Percentiles rank a stretch among this genome's conserved stretches.
These are phyloP conservation scores for Alternaria panax DNA, from an alignment of 2,329 filamentous ascomycete species.

Conservation along the genomic window DNA sequence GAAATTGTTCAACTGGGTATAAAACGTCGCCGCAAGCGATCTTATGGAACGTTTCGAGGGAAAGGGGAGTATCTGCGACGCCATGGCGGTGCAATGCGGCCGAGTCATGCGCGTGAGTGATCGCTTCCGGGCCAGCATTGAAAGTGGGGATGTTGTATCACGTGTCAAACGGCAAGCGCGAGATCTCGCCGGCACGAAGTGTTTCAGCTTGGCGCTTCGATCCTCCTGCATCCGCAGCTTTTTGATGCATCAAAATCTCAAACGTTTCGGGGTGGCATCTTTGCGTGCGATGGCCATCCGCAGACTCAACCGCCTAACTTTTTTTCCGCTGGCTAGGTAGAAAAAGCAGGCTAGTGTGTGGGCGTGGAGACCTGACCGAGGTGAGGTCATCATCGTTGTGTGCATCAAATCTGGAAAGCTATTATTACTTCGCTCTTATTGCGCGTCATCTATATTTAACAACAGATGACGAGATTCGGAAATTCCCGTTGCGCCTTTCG, in stretches of 20 bases:
- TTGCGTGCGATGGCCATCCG: background rate
- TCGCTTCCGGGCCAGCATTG: slow-evolving; percentile 10
- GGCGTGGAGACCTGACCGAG: background rate
- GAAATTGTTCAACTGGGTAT: background rate
- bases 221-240: slow-evolving; percentile 17
- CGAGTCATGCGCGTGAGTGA: slow-evolving; percentile 20
- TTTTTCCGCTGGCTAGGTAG: background rate
- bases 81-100: slow-evolving; percentile 17
- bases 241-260: slow-evolving; percentile 19
- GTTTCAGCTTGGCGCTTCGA: slow-evolving; percentile 31
- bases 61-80: slow-evolving; percentile 21
- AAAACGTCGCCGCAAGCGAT: background rate
- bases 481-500: slow-evolving; percentile 3
- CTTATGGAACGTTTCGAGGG: slow-evolving; percentile 10
- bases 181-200: slow-evolving; percentile 7
- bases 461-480: background rate
- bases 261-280: slow-evolving; percentile 20
- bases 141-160: slow-evolving; percentile 18
- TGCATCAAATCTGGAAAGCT: slow-evolving; percentile 2
- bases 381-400: background rate
- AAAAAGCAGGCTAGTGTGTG: background rate
- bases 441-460: slow-evolving; percentile 10
- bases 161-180: slow-evolving; percentile 13
- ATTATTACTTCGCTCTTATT: background rate
- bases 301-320: background rate